Base-by-base conservation (phyloP, 202 grass and related monocot species). In the Zizania palustris region DNA sequence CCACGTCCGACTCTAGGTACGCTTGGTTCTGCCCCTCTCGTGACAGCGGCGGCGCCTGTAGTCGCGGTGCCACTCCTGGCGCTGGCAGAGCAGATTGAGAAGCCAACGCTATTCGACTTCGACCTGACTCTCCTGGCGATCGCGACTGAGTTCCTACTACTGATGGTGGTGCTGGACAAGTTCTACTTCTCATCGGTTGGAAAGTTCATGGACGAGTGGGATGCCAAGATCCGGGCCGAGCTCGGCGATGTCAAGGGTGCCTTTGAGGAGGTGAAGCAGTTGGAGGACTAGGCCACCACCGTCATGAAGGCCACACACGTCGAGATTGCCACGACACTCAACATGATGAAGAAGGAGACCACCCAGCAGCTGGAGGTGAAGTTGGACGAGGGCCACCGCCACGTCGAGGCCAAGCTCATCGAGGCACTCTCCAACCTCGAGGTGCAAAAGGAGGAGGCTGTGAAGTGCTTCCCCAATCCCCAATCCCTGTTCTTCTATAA, bases 331-430 rank as follows among this genome's bases (percentile, higher is more conserved):
- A 91, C 91, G 0, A 89, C 96, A 66, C 89, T 95, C 78, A 98
- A 95, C 87, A 92, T 95, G 87, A 98, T 95, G 96, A 98, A 95
- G 91, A 98, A 98, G 83, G 91, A 98, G 87, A 88, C 89, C 15
- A 87, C 85, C 51, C 54, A 45, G 16, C 92, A 99, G 83, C 74
- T 99, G 71, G 96, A 99, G 81, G 72, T 71, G 15, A 90, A 90
- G 78, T 80, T 99, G 12, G 87, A 88, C 10, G 96, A 99, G 77
- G 96, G 91, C 4, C 89, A 88, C 80, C 66, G 73, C 18, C 74
- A 74, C 49, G 88, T 95, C 0, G 96, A 99, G 83, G 83, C 85
- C 22, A 92, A 99, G 87, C 89, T 99, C 9, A 53, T 75, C 8
- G 92, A 93, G 75, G 89, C 96, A 62, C 80, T 99, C 35, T 46